These are phyloP conservation scores for Dendrostoma leiphaemia DNA, from an alignment of 2,329 filamentous ascomycete species.

Conservation along the genomic window DNA sequence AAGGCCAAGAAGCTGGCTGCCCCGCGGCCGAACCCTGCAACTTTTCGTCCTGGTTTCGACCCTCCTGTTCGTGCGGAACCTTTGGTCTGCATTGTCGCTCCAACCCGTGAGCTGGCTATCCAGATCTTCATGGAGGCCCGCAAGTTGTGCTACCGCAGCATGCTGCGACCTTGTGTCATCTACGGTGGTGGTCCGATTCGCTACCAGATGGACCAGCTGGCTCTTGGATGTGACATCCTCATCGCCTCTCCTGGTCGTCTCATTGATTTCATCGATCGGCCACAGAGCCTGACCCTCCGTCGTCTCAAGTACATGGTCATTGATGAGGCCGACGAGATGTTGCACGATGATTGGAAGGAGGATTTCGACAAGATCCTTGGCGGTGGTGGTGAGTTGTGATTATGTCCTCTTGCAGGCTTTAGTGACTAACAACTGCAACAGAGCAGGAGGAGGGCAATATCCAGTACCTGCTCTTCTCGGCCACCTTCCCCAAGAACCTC, in stretches of 20 bases:
- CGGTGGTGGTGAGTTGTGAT: slow-evolving; percentile 69
- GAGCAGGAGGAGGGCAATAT: slow-evolving; percentile 69
- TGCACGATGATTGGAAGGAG: slow-evolving; percentile 74
- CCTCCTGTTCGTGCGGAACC: slow-evolving; percentile 72
- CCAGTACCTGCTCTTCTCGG: slow-evolving; percentile 83
- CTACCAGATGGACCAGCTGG: slow-evolving; percentile 70
- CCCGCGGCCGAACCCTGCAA: slow-evolving; percentile 64
- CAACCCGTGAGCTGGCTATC: slow-evolving; percentile 84
- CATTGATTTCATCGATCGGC: slow-evolving; percentile 75
- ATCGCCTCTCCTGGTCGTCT: slow-evolving; percentile 87
- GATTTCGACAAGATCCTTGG: slow-evolving; percentile 74
- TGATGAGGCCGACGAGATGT: slow-evolving; percentile 94
- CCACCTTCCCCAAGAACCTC: slow-evolving; percentile 82
- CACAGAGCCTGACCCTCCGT: slow-evolving; percentile 65
- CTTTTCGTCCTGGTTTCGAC: slow-evolving; percentile 48
- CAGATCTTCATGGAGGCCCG: slow-evolving; percentile 96
- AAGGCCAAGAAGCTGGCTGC: slow-evolving; percentile 88
- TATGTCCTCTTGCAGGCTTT: background rate
- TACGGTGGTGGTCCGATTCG: slow-evolving; percentile 80
- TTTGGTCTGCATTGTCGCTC: slow-evolving; percentile 79
- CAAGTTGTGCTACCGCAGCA: slow-evolving; percentile 89
- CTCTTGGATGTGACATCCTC: slow-evolving; percentile 83
- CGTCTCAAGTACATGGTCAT: slow-evolving; percentile 81
- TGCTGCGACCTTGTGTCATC: slow-evolving; percentile 85
- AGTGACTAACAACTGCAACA: slow-evolving; percentile 40